phyloP scores from a whole-genome alignment of 352 stramenopile genomes.

The Thalassiosira allenii region DNA sequence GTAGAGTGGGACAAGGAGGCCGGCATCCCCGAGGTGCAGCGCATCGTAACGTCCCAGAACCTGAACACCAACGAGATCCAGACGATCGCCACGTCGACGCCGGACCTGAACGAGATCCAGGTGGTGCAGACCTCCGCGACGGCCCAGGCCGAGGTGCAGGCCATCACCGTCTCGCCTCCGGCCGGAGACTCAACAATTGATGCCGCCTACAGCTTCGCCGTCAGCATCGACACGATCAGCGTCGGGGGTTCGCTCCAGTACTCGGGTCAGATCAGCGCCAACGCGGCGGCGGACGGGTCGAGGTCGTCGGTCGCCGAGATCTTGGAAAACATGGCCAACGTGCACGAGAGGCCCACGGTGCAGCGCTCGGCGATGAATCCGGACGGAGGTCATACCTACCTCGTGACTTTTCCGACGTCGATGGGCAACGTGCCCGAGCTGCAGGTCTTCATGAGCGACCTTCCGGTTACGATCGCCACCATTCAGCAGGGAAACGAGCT shows the following conservation, averaged over 20 bases:
- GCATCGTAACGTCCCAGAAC: conserved; percentile 86
- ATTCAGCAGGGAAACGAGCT: conserved; percentile 84
- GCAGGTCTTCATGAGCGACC: conserved; percentile 67
- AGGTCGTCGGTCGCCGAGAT: conserved; percentile 72
- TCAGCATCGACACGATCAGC: conserved; percentile 90
- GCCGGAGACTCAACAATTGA: conserved; percentile 79
- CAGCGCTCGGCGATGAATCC: conserved; percentile 62
- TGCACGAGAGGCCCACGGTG: conserved; percentile 58
- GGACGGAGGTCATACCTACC: conserved; percentile 80
- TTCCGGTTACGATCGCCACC: conserved; percentile 70
- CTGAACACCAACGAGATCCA: conserved; percentile 94
- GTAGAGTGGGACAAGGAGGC: conserved; percentile 49
- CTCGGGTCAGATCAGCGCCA: conserved; percentile 90
- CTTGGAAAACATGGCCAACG: conserved; percentile 75
- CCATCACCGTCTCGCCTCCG: conserved; percentile 89
- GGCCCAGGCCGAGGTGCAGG: conserved; percentile 74
- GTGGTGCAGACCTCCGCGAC: conserved; percentile 88
- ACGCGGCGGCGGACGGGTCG: conserved; percentile 56
- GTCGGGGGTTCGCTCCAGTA: conserved; percentile 90
- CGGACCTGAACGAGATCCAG: conserved; percentile 91
- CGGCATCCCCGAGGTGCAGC: conserved; percentile 34
- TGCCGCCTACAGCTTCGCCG: conserved; percentile 90
- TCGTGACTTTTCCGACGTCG: conserved; percentile 83
- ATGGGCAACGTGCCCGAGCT: conserved; percentile 86
- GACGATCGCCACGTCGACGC: conserved; percentile 89